Conservation (phyloP, 495 filamentous ascomycete species). For the Hypoxylon crocopeplum region DNA sequence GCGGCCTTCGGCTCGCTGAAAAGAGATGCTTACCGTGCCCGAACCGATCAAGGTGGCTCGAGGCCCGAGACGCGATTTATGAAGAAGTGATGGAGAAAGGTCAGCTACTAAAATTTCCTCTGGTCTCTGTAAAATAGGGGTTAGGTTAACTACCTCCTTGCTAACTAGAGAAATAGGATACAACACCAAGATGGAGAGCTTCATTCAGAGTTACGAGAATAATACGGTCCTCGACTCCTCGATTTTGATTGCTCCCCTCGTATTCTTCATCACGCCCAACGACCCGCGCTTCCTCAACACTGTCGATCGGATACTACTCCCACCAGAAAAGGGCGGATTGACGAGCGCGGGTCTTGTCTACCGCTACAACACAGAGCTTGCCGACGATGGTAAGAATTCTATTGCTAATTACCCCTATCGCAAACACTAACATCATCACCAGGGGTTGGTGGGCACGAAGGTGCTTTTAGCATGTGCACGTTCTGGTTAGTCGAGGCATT, state of each 20-base stretch:
- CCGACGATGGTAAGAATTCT: conserved; percentile 73
- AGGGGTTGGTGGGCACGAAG: conserved; percentile 77
- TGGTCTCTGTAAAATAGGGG: not conserved
- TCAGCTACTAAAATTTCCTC: conserved; percentile 7
- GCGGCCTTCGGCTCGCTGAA: conserved; percentile 71
- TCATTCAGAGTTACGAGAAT: conserved; percentile 75
- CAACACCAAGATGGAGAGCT: conserved; percentile 67
- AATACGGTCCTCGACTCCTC: conserved; percentile 71
- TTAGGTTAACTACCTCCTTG: not conserved
- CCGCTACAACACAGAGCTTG: conserved; percentile 68
- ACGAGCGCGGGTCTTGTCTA: conserved; percentile 75
- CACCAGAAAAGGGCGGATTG: conserved; percentile 73
- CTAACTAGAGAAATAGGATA: conserved; percentile 50
- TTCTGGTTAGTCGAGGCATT: conserved; percentile 82
- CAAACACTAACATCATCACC: conserved; percentile 4
- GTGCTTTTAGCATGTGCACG: conserved; percentile 80
- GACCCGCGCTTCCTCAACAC: conserved; percentile 75
- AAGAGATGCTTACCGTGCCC: conserved; percentile 74
- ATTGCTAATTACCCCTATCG: not conserved
- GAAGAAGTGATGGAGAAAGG: conserved; percentile 75
- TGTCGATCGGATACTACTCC: conserved; percentile 68
- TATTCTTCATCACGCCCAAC: conserved; percentile 77
- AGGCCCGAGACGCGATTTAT: conserved; percentile 66
- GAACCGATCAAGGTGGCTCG: conserved; percentile 66
- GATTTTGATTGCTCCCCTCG: conserved; percentile 73